Base-by-base conservation (phyloP, 805 yeast genomes). In the Metschnikowia dekortorum region DNA sequence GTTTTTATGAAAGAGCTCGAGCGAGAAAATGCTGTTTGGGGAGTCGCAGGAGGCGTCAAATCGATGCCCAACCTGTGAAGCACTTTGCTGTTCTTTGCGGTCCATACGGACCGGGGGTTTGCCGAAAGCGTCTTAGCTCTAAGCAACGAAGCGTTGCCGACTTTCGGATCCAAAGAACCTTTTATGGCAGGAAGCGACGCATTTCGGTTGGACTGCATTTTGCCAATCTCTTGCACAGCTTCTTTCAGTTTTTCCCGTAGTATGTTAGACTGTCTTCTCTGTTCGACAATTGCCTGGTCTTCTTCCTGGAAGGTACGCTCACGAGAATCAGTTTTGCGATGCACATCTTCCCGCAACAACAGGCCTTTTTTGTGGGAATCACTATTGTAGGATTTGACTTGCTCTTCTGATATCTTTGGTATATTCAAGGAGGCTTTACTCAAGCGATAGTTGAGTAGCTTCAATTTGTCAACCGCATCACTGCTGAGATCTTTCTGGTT, bases 51-150 rank as follows among this genome's bases (percentile, higher is more conserved):
- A 38, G 59, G 46, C 39, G 49, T 40, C 43, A 65, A 57, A 30
- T 67, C 70, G 41, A 72, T 71, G 1, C 77, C 77, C 40, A 71
- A 57, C 46, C 65, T 67, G 36, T 69, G 70, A 48, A 72, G 63
- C 2, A 71, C 74, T 39, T 61, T 62, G 11, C 62, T 51, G 47
- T 72, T 66, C 50, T 64, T 64, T 10, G 63, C 68, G 48, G 57
- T 59, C 14, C 37, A 47, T 22, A 66, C 58, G 8, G 65, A 50
- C 16, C 68, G 66, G 8, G 68, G 45, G 3, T 67, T 67, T 2
- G 34, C 26, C 9, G 31, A 26, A 29, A 72, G 59, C 1, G 75
- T 63, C 49, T 66, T 66, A 6, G 77, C 76, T 40, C 77, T 53
- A 33, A 71, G 59, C 37, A 72, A 53, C 2, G 73, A 62, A 22